Percentiles rank a stretch among this genome's conserved stretches.
Conservation (phyloP, 2,329 filamentous ascomycete species). For the Coleophoma eucalyptorum region DNA sequence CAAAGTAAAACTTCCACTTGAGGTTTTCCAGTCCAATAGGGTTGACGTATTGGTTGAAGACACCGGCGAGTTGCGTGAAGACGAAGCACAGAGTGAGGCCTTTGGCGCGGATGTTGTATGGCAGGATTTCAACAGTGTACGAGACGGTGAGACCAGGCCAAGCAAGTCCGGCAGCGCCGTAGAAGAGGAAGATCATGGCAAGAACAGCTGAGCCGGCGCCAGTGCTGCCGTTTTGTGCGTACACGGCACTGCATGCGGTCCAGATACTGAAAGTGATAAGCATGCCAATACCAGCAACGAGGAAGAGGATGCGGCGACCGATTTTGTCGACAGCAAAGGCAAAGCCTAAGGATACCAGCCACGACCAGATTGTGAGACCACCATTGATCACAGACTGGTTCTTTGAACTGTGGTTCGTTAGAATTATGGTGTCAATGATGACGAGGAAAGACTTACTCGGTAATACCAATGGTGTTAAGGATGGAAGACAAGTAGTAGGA, state of each 20-base stretch:
- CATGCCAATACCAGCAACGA: constrained; percentile 25
- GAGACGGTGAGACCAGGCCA: constrained; percentile 15
- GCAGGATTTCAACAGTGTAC: constrained; percentile 17
- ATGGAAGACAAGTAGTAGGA: constrained; percentile 48
- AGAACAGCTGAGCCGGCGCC: constrained; percentile 26
- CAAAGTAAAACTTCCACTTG: constrained; percentile 25
- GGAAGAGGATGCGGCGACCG: constrained; percentile 25
- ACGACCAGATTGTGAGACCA: constrained; percentile 23
- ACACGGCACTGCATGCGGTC: constrained; percentile 16
- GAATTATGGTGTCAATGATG: background rate
- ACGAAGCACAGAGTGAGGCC: constrained; percentile 15
- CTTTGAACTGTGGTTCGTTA: constrained; percentile 3
- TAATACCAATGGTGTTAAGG: constrained; percentile 17
- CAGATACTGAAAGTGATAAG: constrained; percentile 21
- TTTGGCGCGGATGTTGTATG: constrained; percentile 16
- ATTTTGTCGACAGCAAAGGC: constrained; percentile 25
- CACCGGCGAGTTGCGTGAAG: constrained; percentile 13
- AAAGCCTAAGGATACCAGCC: constrained; percentile 19
- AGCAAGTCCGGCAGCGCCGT: constrained; percentile 23
- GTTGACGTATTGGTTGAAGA: constrained; percentile 20
- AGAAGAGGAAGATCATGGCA: constrained; percentile 32
- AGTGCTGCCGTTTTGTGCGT: constrained; percentile 8
- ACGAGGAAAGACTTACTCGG: constrained; percentile 4
- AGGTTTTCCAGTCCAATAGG: constrained; percentile 13
- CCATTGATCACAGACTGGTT: constrained; percentile 15